Evolutionary conservation across 2,329 filamentous ascomycete species (phyloP).

Genomic region (Biscogniauxia mediterranea): DNA sequence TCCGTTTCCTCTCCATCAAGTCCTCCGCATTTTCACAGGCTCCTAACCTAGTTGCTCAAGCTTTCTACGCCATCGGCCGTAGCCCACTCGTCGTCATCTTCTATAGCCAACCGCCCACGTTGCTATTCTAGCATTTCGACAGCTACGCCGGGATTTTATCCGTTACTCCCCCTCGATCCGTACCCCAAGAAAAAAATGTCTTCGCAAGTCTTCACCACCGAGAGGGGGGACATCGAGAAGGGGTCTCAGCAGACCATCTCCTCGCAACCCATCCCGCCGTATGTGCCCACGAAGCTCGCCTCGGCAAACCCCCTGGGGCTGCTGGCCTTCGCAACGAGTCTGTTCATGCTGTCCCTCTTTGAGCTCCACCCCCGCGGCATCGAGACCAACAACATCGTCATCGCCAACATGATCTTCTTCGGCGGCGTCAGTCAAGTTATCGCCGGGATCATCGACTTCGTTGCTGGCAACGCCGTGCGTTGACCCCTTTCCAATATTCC

Average conservation of each 20-base stretch:
- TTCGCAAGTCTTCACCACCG: conserved; percentile 19
- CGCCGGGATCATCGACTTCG: conserved; percentile 26
- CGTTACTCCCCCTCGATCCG: conserved; percentile 1
- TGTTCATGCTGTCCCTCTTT: conserved; percentile 25
- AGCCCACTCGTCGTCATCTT: neutral
- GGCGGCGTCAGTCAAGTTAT: conserved; percentile 32
- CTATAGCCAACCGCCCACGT: neutral
- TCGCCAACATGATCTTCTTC: conserved; percentile 37
- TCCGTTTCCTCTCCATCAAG: conserved; percentile 6
- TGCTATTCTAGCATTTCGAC: conserved; percentile 1
- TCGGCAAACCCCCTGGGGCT: conserved; percentile 33
- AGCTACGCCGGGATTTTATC: neutral
- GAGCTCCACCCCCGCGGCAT: conserved; percentile 23
- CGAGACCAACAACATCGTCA: conserved; percentile 27
- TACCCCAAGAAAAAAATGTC: conserved; percentile 13
- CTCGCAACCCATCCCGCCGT: conserved; percentile 8
- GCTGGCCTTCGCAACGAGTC: conserved; percentile 37
- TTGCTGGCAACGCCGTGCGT: conserved; percentile 27
- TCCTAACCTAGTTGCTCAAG: conserved; percentile 8
- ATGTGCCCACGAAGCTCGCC: conserved; percentile 20
- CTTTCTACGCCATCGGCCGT: neutral
- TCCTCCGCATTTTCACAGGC: conserved; percentile 9
- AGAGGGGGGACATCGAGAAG: conserved; percentile 23
- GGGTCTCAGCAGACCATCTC: conserved; percentile 16
- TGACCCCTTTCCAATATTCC: conserved; percentile 1